A percentile compares a stretch with the other conserved stretches of the same genome.
phyloP scores from a whole-genome alignment of 2,329 filamentous ascomycete genomes.

The Stagonosporopsis rhizophila region DNA sequence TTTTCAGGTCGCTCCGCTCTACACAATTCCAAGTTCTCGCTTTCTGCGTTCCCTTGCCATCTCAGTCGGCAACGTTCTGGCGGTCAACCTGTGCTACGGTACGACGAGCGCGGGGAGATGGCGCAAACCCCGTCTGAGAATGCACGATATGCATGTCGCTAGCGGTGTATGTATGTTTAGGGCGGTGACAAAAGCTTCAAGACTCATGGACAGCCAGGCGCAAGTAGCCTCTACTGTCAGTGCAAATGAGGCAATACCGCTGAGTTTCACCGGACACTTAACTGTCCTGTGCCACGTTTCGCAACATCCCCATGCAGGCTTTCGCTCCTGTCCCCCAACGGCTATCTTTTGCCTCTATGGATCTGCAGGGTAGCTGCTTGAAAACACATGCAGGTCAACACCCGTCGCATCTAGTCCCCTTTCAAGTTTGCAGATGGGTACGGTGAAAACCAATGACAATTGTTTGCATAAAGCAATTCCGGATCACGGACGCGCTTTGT shows the following conservation, averaged over 20 bases:
- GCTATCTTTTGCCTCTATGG: slow-evolving; percentile 21
- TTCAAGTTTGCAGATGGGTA: slow-evolving; percentile 32
- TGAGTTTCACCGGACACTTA: slow-evolving; percentile 35
- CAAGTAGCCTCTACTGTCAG: slow-evolving; percentile 2
- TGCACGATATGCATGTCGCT: slow-evolving; percentile 1
- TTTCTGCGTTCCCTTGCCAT: slow-evolving; percentile 3
- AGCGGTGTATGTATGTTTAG: slow-evolving; percentile 23
- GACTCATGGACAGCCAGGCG: slow-evolving; percentile 22
- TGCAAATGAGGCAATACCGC: slow-evolving; percentile 20
- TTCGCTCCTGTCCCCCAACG: slow-evolving; percentile 26
- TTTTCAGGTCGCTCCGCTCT: not conserved
- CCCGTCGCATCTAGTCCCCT: slow-evolving; percentile 3
- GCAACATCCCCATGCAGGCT: not conserved
- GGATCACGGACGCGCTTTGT: not conserved
- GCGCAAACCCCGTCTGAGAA: not conserved
- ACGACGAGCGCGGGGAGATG: not conserved
- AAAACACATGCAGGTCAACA: slow-evolving; percentile 6
- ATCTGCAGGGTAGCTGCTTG: slow-evolving; percentile 17
- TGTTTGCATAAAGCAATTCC: slow-evolving; percentile 14
- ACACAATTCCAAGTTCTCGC: not conserved
- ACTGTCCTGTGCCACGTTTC: slow-evolving; percentile 33
- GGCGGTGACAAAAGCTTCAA: slow-evolving; percentile 27
- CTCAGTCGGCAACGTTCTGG: slow-evolving; percentile 12
- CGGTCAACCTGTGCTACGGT: slow-evolving; percentile 17
- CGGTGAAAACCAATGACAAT: slow-evolving; percentile 1